Base-by-base conservation (phyloP, 1,139 yeast species). In the Hansenula lynferdii region DNA sequence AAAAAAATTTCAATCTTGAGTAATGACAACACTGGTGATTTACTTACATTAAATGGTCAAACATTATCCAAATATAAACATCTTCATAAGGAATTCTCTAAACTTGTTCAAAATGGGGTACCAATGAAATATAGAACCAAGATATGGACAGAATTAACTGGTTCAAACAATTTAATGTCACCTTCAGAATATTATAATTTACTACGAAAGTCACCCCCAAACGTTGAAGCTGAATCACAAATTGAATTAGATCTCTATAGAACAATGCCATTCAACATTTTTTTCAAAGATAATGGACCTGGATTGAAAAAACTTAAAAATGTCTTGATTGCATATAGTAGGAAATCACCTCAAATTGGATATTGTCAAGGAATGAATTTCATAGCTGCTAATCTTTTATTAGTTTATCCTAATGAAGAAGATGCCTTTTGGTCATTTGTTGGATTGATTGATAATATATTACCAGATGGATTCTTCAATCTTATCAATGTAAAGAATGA, bases 331-430 rank as follows among this genome's bases (percentile, higher is more conserved):
- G 81, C 82, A 0, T 77, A 71, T 50, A 70, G 72, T n/a, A 62
- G 70, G 8, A 67, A 71, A 44, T 67, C 68, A 41, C 71, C 76
- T 0, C 64, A 62, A 1, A 64, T 76, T 31, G 83, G 84, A 0
- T 77, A 77, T 49, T 73, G 77, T 40, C 84, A 77, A 50, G 84
- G 84, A 0, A 76, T 77, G 84, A 77, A 77, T 49, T 71, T 76
- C 48, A 71, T 77, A 21, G 72, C 74, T 5, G 84, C 80, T 0
- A 74, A 72, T 36, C 50, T 77, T 8, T 53, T 77, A 12, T 50
- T 77, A 22, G 69, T 72, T 2, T 67, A 58, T 45, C 62, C 70
- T 4, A 60, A 66, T 6, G 82, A 76, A 38, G 81, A 74, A 44
- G 80, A 76, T 41, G 70, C 78, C 5, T 77, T 76, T 44, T 76